phyloP scores from a whole-genome alignment of 1,284 basidiomycete genomes.

The Pseudozyma flocculosa region DNA sequence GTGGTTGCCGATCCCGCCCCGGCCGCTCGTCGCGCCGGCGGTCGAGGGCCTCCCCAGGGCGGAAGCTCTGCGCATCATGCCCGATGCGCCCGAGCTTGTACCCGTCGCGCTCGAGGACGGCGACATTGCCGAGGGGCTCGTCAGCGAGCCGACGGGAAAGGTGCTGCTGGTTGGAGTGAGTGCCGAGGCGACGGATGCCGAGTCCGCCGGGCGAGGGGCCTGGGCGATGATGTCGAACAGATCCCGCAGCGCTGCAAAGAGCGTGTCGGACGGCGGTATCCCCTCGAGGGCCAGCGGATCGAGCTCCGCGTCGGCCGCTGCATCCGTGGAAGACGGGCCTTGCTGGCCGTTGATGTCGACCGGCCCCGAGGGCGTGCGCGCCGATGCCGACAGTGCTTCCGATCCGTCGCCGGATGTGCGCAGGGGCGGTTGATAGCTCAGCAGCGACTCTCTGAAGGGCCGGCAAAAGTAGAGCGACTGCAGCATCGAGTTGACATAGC shows the following conservation, averaged over 20 bases:
- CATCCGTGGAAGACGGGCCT: conserved; percentile 7
- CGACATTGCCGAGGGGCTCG: conserved; percentile 20
- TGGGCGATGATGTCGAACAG: conserved; percentile 37
- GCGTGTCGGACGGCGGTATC: conserved; percentile 23
- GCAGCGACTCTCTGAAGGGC: conserved; percentile 76
- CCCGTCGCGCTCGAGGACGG: conserved; percentile 5
- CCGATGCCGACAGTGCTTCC: too few species aligned
- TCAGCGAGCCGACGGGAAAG: conserved; percentile 11
- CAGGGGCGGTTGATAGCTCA: conserved; percentile 20
- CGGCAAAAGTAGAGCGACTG: conserved; percentile 88
- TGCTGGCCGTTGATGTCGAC: conserved; percentile 7
- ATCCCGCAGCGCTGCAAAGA: conserved; percentile 34
- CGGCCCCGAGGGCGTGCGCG: too few species aligned
- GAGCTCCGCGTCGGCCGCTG: conserved; percentile 3
- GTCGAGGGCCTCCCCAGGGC: conserved; percentile 25
- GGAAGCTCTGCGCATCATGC: conserved; percentile 1
- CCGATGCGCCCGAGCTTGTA: too few species aligned
- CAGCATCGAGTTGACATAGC: conserved; percentile 93
- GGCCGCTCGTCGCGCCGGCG: conserved; percentile 14
- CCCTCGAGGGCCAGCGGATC: conserved; percentile 5
- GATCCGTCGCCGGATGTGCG: conserved; percentile 14
- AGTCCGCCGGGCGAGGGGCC: conserved; percentile 14
- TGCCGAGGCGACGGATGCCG: not conserved
- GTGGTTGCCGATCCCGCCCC: conserved; percentile 21
- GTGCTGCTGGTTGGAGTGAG: conserved; percentile 17